These are phyloP conservation scores for Pyronema domesticum DNA, from an alignment of 495 filamentous ascomycete species.

Conservation along the genomic window DNA sequence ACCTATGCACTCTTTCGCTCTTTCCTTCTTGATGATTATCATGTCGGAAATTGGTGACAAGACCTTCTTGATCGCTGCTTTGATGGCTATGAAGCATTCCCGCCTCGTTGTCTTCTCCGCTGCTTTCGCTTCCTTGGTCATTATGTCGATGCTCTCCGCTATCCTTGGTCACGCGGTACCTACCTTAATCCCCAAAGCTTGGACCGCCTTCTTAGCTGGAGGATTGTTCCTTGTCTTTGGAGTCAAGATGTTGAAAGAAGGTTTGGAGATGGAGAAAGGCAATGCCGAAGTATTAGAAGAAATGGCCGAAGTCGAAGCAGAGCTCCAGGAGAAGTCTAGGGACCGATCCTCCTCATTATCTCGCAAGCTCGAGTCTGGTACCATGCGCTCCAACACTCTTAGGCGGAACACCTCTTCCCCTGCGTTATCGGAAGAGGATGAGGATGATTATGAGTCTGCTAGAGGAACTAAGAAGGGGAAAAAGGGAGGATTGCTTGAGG, in stretches of 20 bases:
- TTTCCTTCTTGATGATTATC: conserved; percentile 92
- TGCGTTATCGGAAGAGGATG: conserved; percentile 20
- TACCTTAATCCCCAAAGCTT: conserved; percentile 67
- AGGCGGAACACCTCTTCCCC: conserved; percentile 24
- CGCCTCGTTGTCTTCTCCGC: conserved; percentile 84
- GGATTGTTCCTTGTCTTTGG: conserved; percentile 80
- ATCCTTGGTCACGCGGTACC: conserved; percentile 89
- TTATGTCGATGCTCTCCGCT: conserved; percentile 94
- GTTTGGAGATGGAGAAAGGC: conserved; percentile 78
- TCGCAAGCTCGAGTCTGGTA: conserved; percentile 31
- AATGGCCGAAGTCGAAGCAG: conserved; percentile 91
- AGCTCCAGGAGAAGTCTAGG: conserved; percentile 82
- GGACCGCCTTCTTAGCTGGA: conserved; percentile 74
- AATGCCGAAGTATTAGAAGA: conserved; percentile 53
- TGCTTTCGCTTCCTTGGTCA: conserved; percentile 73
- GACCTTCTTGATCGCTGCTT: conserved; percentile 87
- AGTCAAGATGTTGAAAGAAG: conserved; percentile 67
- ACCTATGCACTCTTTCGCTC: conserved; percentile 76
- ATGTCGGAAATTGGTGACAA: conserved; percentile 98
- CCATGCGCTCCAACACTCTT: conserved; percentile 26
- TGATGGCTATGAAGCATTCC: conserved; percentile 98
- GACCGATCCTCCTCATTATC: conserved; percentile 37
- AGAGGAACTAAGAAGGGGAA: conserved; percentile 16
- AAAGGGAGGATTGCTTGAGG: conserved; percentile 30
- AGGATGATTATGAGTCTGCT: conserved; percentile 21